Evolutionary conservation across 129 eudicot genomes (phyloP), one percentile per base, ranked within the genome.

Genomic region (Glebionis coronaria): DNA sequence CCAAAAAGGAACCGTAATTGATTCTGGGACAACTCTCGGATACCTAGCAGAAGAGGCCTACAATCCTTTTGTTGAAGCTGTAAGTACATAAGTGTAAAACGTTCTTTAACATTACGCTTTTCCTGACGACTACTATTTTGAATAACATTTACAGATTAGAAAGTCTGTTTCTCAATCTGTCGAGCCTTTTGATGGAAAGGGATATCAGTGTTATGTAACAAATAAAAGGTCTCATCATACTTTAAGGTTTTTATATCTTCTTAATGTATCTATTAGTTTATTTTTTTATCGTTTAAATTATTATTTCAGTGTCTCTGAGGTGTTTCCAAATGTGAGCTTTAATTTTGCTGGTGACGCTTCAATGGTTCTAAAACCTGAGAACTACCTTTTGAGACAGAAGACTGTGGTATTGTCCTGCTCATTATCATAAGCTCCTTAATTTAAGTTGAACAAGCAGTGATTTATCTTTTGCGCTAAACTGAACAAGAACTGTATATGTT

Each of bases 1-100:
- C 69, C 60, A 69, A 13, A 95, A 90, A 69, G 99, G 99, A 74
- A 87, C 97, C 9, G 87, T 94, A 61, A 77, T 94, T 73, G 99
- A 94, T 84, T 89, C 97, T 4, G 99, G 97, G 73, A 94, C 99
- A 65, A 94, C 99, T 56, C 82, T 94, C 73, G 95, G 90, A 25
- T 94, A 89, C 75, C 75, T 94, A 69, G 88, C 94, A 4, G 97
- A 89, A 83, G 82, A 61, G n/a, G 99, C 95, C 65, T 87, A 89
- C 72, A 60, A 79, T 73, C 90, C 97, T 35, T 84, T 94, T 59
- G 83, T 89, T 56, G 58, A 47, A 15, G 95, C 93, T 42, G 99
- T 94, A 80, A 81, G 97, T 77, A 66, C 10, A 0, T 40, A 75
- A 59, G 50, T 16, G 31, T 23, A 67, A 44, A 61, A 21, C 5